Percentiles rank a stretch among this genome's conserved stretches.
These are phyloP conservation scores for Hibiscus tridactylites DNA, from an alignment of 345 rosid genomes.

Conservation along the genomic window DNA sequence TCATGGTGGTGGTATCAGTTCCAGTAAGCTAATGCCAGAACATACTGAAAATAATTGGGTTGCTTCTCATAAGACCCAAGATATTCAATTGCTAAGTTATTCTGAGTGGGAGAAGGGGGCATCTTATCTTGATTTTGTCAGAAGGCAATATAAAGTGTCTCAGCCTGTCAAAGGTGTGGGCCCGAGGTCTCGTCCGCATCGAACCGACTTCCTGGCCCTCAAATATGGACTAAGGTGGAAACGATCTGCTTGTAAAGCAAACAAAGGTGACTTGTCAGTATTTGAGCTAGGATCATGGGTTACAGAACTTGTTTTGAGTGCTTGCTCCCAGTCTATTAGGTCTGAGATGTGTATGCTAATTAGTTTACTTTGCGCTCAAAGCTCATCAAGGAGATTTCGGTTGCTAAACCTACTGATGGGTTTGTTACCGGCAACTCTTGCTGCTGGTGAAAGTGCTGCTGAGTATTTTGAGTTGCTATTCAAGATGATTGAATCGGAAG, in stretches of 20 bases:
- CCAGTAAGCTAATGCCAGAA: constrained; percentile 42
- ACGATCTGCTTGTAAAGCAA: constrained; percentile 45
- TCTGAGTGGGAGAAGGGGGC: constrained; percentile 98
- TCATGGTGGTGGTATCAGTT: constrained; percentile 25
- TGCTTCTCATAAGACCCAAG: constrained; percentile 56
- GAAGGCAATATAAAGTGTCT: constrained; percentile 91
- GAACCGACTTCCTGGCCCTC: constrained; percentile 75
- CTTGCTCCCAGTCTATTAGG: constrained; percentile 94
- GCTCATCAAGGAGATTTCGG: constrained; percentile 68
- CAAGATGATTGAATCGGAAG: constrained; percentile 82
- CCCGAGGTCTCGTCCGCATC: constrained; percentile 68
- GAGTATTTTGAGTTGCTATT: constrained; percentile 93
- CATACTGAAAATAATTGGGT: constrained; percentile 53
- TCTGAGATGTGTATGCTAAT: constrained; percentile 97
- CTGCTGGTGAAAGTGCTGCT: constrained; percentile 96
- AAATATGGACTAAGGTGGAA: constrained; percentile 93
- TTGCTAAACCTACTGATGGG: constrained; percentile 75
- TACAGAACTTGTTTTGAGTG: constrained; percentile 89
- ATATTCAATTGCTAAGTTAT: constrained; percentile 82
- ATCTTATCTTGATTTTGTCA: constrained; percentile 92
- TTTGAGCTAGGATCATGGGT: constrained; percentile 99
- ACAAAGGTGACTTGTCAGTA: constrained; percentile 56
- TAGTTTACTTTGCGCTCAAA: constrained; percentile 77
- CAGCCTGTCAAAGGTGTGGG: constrained; percentile 58
- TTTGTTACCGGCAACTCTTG: constrained; percentile 74